A percentile compares a stretch with the other conserved stretches of the same genome.
These are phyloP conservation scores for Herpetomonas tarakana DNA, from an alignment of 208 protist genomes.

Conservation along the genomic window DNA sequence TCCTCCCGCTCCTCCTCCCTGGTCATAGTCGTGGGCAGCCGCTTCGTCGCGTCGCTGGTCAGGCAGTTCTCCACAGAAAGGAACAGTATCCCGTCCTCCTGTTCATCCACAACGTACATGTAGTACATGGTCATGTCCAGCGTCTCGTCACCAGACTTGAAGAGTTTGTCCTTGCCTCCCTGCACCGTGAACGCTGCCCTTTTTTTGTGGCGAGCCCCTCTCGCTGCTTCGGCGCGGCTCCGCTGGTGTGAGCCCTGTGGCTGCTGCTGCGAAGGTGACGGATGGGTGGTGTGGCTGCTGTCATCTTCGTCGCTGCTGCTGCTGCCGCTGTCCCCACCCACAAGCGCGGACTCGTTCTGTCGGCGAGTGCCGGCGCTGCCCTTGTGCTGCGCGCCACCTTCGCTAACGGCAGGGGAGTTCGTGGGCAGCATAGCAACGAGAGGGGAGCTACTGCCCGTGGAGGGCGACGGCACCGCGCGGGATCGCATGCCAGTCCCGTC, in stretches of 20 bases:
- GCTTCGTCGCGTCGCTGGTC: constrained; percentile 6
- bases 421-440: background rate
- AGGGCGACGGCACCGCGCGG: no score
- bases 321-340: no score
- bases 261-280: no score
- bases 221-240: no score
- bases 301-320: no score
- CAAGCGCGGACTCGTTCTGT: no score
- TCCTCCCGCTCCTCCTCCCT: constrained; percentile 17
- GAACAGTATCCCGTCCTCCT: constrained; percentile 39
- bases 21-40: background rate
- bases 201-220: no score
- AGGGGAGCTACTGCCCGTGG: no score
- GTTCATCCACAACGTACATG: background rate
- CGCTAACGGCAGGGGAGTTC: background rate
- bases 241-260: no score
- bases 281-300: no score
- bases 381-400: background rate
- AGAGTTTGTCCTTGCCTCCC: background rate
- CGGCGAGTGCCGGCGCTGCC: no score
- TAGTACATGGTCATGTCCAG: constrained; percentile 1
- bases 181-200: background rate
- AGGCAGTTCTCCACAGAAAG: constrained; percentile 10
- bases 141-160: background rate
- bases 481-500: no score